phyloP scores from a whole-genome alignment of 495 filamentous ascomycete genomes.

The Paragyromitra xinjiangensis region DNA sequence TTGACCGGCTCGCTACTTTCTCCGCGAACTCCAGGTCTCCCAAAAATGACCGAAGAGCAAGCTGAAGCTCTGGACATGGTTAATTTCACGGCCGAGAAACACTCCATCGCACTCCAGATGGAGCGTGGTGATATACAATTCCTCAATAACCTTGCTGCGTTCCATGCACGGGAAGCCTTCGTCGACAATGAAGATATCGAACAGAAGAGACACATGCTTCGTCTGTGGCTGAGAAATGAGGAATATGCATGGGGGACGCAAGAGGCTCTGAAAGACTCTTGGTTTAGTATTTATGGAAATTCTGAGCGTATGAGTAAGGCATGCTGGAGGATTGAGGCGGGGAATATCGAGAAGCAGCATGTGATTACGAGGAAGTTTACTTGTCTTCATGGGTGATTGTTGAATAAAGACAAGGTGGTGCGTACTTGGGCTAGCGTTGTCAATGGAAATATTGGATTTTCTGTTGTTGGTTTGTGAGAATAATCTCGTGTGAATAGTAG shows the following conservation, averaged over 20 bases:
- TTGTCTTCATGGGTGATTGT: constrained; percentile 22
- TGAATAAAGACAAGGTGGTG: not conserved
- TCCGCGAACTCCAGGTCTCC: constrained; percentile 64
- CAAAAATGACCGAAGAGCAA: constrained; percentile 66
- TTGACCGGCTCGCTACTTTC: constrained; percentile 66
- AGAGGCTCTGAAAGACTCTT: constrained; percentile 12
- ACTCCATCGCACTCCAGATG: constrained; percentile 63
- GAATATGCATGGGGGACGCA: constrained; percentile 58
- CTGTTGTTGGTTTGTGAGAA: too few relatives aligned
- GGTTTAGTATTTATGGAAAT: constrained; percentile 29
- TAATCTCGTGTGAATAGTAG: too few relatives aligned
- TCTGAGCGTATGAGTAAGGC: constrained; percentile 17
- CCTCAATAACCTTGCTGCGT: constrained; percentile 74
- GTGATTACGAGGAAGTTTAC: constrained; percentile 16
- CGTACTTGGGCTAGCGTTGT: not conserved
- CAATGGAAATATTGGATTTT: not conserved
- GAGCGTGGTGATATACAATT: constrained; percentile 75
- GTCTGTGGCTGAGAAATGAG: constrained; percentile 59
- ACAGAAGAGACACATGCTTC: constrained; percentile 55
- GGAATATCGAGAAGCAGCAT: constrained; percentile 3
- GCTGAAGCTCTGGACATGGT: constrained; percentile 70
- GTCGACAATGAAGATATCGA: constrained; percentile 56
- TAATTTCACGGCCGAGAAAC: constrained; percentile 66
- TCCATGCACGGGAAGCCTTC: constrained; percentile 72
- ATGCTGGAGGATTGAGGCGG: constrained; percentile 3